Conservation (phyloP, 202 grass and related monocot genomes). For the Panicum virgatum region DNA sequence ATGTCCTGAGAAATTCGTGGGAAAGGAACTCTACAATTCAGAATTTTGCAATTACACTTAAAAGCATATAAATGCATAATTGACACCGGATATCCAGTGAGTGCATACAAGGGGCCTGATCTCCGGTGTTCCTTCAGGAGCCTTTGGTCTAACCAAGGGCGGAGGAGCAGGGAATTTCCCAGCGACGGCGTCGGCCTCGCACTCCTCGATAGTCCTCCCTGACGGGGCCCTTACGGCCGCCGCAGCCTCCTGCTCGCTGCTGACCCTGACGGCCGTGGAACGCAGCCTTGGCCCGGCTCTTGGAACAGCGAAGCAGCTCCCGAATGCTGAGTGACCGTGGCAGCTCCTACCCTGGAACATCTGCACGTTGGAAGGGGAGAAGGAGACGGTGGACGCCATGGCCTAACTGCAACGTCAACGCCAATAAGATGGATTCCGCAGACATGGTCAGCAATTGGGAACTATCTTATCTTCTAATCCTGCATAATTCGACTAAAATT, state of each 20-base stretch:
- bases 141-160: slow-evolving; percentile 48
- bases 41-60: background rate
- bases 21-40: background rate
- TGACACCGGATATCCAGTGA: background rate
- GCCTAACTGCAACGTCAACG: slow-evolving; percentile 17
- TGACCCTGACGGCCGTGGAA: slow-evolving; percentile 55
- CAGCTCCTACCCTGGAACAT: slow-evolving; percentile 46
- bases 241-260: slow-evolving; percentile 61
- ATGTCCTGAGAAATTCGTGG: slow-evolving; percentile 48
- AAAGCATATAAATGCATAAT: background rate
- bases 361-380: slow-evolving; percentile 52
- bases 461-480: background rate
- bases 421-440: slow-evolving; percentile 1
- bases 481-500: background rate
- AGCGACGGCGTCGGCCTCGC: slow-evolving; percentile 85
- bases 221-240: slow-evolving; percentile 58
- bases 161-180: slow-evolving; percentile 72
- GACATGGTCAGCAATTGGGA: slow-evolving; percentile 29
- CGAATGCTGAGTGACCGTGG: slow-evolving; percentile 28
- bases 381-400: slow-evolving; percentile 75
- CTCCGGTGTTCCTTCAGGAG: slow-evolving; percentile 72
- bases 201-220: slow-evolving; percentile 82
- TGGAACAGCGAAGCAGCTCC: slow-evolving; percentile 35
- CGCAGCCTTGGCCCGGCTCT: slow-evolving; percentile 34
- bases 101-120: slow-evolving; percentile 66